Base-by-base conservation (phyloP, 768 basidiomycete genomes). In the Pholiota conissans region DNA sequence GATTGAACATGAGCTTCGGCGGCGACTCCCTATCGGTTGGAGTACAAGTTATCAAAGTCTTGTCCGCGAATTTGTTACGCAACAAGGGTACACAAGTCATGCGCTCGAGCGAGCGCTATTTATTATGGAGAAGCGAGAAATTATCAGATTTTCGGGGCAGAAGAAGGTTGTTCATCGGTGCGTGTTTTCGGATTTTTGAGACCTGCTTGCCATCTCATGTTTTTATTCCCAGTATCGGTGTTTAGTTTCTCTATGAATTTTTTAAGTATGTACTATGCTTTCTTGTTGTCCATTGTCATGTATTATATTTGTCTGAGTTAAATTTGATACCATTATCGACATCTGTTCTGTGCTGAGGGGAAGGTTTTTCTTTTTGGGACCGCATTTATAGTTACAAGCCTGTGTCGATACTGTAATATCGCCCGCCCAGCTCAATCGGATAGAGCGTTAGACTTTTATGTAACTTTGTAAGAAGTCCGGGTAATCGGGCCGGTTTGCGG, bases 11-110 rank as follows among this genome's bases (percentile, higher is more conserved):
- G 95, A 96, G 69, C 76, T 96, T 37, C 77, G 87, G 52, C 77
- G 92, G 62, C 78, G 94, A 48, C 75, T 97, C 61, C 95, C 94
- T 1, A 88, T 97, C 47, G 95, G 96, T 2, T 98, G 95, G 94
- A 94, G 89, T 61, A 98, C 95, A 58, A 95, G 93, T 65, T 98
- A 98, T 68, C 91, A 95, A 71, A 91, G 89, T 64, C 79, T 99
- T 46, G 84, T 95, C 32, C 84, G 89, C 60, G 96, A 98, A 74
- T 98, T 98, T 68, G 95, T 97, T 6, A 88, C 85, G 9, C 89
- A 93, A 64, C 94, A 98, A 70, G 92, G 93, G 3, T 97, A 89
- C 69, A 90, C 90, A 34, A 86, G 82, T 60, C 93, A 95, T 72
- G 91, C 95, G 20, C 80, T 98, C 20, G 97, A 99, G 71, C 79